Evolutionary conservation across 345 rosid species (phyloP).

Genomic region (Citrus australasica): DNA sequence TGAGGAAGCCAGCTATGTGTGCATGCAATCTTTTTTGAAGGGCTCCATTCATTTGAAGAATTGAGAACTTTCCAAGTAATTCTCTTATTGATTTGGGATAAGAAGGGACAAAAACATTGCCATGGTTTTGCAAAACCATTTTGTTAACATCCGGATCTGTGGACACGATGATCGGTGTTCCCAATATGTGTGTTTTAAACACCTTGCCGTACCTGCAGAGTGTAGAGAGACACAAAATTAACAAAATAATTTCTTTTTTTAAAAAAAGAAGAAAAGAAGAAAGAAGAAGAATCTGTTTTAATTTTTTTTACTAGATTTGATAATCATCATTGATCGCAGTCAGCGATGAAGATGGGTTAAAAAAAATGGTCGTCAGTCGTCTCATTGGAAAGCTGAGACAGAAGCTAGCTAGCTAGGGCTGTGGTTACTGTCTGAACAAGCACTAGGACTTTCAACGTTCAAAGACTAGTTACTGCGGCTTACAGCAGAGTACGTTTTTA

Average conservation of each 20-base stretch:
- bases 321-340: background rate
- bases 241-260: no score
- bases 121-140: slow-evolving; percentile 80
- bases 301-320: background rate
- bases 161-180: slow-evolving; percentile 87
- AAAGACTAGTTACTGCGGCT: background rate
- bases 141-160: slow-evolving; percentile 94
- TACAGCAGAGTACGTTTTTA: background rate
- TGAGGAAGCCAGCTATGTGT: slow-evolving; percentile 66
- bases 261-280: no score
- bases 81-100: slow-evolving; percentile 80
- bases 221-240: background rate
- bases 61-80: slow-evolving; percentile 70
- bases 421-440: slow-evolving; percentile 25
- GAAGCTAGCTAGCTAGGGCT: slow-evolving; percentile 16
- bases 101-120: slow-evolving; percentile 73
- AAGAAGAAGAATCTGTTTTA: no score
- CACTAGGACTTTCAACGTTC: background rate
- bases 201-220: slow-evolving; percentile 67
- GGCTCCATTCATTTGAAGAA: slow-evolving; percentile 73
- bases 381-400: slow-evolving; percentile 26
- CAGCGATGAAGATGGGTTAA: background rate
- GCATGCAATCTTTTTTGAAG: slow-evolving; percentile 74
- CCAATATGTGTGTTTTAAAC: slow-evolving; percentile 85
- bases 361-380: background rate